Evolutionary conservation across 257 asterid species (phyloP).

Genomic region (Plectranthus barbatus): DNA sequence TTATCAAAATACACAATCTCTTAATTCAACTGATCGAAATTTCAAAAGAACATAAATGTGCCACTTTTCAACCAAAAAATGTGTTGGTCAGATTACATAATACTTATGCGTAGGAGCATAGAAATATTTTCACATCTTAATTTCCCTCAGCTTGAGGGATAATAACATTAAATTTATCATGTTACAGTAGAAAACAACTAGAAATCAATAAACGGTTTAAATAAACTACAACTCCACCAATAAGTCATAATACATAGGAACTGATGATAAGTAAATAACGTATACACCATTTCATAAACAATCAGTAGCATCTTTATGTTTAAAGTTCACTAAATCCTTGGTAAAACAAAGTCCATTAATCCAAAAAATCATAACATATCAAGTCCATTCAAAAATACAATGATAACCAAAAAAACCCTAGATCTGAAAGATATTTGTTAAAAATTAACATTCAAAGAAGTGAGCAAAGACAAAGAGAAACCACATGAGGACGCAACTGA

Average conservation of each 20-base stretch:
- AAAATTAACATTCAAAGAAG: conserved; percentile 38
- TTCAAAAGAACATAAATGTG: not conserved
- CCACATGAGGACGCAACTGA: conserved; percentile 48
- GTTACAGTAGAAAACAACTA: not conserved
- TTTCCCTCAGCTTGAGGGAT: not conserved
- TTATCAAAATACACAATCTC: not conserved
- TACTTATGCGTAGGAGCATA: too few species aligned
- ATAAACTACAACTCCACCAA: not conserved
- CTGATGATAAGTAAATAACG: not conserved
- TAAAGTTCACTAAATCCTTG: conserved; percentile 1
- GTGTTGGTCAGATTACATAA: not conserved
- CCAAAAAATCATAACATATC: not conserved
- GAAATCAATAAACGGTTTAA: not conserved
- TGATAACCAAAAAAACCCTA: conserved; percentile 18
- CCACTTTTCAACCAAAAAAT: not conserved
- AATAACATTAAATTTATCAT: not conserved
- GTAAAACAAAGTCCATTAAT: too few species aligned
- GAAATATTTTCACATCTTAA: not conserved
- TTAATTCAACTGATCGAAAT: not conserved
- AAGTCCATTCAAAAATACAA: not conserved
- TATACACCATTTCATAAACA: not conserved
- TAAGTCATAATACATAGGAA: not conserved
- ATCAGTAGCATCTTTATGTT: not conserved
- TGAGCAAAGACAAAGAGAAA: conserved; percentile 22
- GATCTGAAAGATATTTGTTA: conserved; percentile 25